Evolutionary conservation across 129 eudicot species (phyloP).

Genomic region (Heracleum sosnowskyi): DNA sequence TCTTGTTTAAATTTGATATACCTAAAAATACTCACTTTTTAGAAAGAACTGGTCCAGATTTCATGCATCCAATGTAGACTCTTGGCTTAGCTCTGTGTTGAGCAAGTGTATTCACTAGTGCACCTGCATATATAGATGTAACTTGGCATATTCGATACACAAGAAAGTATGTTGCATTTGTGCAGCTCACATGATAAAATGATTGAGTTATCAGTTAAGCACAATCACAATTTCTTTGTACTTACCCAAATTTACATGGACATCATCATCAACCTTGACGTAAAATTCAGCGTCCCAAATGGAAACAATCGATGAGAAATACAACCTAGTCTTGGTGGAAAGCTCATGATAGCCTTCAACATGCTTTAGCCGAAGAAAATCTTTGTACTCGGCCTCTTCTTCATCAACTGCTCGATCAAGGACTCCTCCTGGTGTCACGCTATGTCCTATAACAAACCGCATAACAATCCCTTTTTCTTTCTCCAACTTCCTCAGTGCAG

Average conservation of each 20-base stretch:
- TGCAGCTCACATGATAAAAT: neutral
- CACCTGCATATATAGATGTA: slow-evolving; percentile 19
- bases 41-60: slow-evolving; percentile 70
- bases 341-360: slow-evolving; percentile 75
- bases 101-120: slow-evolving; percentile 43
- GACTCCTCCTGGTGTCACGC: slow-evolving; percentile 55
- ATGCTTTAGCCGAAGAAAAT: slow-evolving; percentile 54
- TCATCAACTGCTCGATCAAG: slow-evolving; percentile 52
- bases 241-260: slow-evolving; percentile 56
- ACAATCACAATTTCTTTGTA: neutral
- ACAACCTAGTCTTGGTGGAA: slow-evolving; percentile 60
- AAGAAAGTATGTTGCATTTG: neutral
- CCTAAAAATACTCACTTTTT: slow-evolving; percentile 37
- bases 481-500: slow-evolving; percentile 41
- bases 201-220: neutral
- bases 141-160: neutral
- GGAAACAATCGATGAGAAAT: slow-evolving; percentile 46
- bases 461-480: slow-evolving; percentile 67
- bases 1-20: neutral
- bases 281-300: slow-evolving; percentile 76
- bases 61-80: slow-evolving; percentile 77
- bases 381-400: slow-evolving; percentile 48
- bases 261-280: slow-evolving; percentile 76
- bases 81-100: slow-evolving; percentile 50
- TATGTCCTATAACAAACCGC: slow-evolving; percentile 70